Conservation (phyloP, 1,284 basidiomycete genomes). For the Pseudozyma thailandica region DNA sequence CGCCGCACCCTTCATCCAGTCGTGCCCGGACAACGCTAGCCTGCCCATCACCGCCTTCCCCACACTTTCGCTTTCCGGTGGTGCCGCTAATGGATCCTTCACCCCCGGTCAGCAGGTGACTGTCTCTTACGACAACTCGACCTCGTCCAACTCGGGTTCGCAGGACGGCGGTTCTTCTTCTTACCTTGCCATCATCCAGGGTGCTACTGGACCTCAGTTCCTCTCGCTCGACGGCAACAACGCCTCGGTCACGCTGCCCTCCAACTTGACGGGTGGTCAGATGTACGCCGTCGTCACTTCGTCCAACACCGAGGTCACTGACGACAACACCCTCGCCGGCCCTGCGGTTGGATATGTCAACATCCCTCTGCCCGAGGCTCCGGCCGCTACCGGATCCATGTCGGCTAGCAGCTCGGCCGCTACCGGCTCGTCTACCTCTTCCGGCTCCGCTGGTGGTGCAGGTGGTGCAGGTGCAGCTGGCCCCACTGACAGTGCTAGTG, state of each 20-base stretch:
- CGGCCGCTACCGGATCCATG: conserved; percentile 25
- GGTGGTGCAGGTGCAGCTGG: neutral
- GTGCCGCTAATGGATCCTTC: conserved; percentile 26
- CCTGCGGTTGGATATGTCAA: conserved; percentile 42
- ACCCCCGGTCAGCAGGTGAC: conserved; percentile 46
- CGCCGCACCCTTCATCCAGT: conserved; percentile 56
- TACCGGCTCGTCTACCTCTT: conserved; percentile 6
- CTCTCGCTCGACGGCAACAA: conserved; percentile 13
- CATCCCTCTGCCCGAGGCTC: conserved; percentile 42
- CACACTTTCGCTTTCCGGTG: conserved; percentile 15
- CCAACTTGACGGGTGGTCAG: conserved; percentile 50
- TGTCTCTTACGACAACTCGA: conserved; percentile 24
- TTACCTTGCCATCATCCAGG: conserved; percentile 50
- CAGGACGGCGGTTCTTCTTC: too few relatives aligned
- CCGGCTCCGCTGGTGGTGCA: neutral
- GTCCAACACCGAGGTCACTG: conserved; percentile 27
- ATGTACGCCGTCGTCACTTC: conserved; percentile 49
- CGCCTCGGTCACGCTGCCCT: conserved; percentile 26
- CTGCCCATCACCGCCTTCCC: conserved; percentile 47
- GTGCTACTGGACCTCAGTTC: conserved; percentile 28
- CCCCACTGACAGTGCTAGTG: conserved; percentile 1
- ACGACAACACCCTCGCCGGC: conserved; percentile 51
- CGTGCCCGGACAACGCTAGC: conserved; percentile 31
- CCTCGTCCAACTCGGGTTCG: neutral
- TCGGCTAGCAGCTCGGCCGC: too few relatives aligned